Percentiles rank a stretch among this genome's conserved stretches.
These are phyloP conservation scores for Gossypium davidsonii DNA, from an alignment of 441 rosid genomes.

Conservation along the genomic window DNA sequence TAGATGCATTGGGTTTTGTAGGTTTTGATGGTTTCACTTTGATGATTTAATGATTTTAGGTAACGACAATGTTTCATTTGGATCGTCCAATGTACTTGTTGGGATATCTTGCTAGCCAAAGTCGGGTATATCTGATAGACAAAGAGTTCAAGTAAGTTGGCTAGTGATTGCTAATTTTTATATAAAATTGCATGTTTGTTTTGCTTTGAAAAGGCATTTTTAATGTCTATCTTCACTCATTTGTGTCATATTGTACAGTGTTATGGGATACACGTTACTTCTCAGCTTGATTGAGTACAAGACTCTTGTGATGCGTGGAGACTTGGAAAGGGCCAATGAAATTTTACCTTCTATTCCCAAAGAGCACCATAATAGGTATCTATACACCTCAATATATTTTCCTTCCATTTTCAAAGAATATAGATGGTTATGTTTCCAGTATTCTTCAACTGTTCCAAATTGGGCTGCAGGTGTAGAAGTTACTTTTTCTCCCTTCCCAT, in stretches of 20 bases:
- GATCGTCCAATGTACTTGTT: slow-evolving; percentile 98
- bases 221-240: neutral
- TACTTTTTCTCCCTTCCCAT: neutral
- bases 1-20: neutral
- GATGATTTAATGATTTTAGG: slow-evolving; percentile 37
- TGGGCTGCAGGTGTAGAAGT: neutral
- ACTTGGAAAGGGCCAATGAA: slow-evolving; percentile 78
- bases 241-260: slow-evolving; percentile 27
- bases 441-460: neutral
- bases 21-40: slow-evolving; percentile 10
- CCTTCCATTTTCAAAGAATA: neutral
- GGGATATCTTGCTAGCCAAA: slow-evolving; percentile 94
- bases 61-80: slow-evolving; percentile 94
- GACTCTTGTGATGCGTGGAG: slow-evolving; percentile 99
- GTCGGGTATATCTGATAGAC: slow-evolving; percentile 92
- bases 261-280: slow-evolving; percentile 92
- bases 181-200: neutral
- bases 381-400: neutral
- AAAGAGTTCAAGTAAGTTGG: slow-evolving; percentile 92
- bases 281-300: slow-evolving; percentile 97
- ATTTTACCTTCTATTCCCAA: slow-evolving; percentile 90
- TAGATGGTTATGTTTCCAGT: neutral
- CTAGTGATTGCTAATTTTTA: slow-evolving; percentile 13
- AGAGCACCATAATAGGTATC: slow-evolving; percentile 90
- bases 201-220: neutral